These are phyloP conservation scores for Stagonosporopsis vannaccii DNA, from an alignment of 2,329 filamentous ascomycete species.

Conservation along the genomic window DNA sequence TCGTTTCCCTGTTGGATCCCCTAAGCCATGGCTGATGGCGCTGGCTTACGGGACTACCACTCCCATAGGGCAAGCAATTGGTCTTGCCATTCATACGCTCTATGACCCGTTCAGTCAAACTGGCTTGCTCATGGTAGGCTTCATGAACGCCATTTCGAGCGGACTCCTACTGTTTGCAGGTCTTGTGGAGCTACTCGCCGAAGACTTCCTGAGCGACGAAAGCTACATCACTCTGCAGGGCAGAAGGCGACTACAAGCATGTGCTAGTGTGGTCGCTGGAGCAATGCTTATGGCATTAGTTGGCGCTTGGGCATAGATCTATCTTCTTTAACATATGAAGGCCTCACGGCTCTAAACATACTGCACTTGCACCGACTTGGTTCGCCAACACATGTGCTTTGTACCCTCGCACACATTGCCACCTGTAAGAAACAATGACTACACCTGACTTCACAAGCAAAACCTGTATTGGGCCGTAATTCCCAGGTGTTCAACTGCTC, in stretches of 20 bases:
- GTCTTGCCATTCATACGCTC: slow-evolving; percentile 57
- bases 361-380: no score
- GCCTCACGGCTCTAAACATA: neutral
- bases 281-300: slow-evolving; percentile 71
- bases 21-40: slow-evolving; percentile 76
- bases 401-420: neutral
- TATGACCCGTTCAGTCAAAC: slow-evolving; percentile 59
- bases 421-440: no score
- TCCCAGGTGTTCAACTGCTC: no score
- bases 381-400: neutral
- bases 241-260: slow-evolving; percentile 66
- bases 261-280: slow-evolving; percentile 66
- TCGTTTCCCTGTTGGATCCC: slow-evolving; percentile 72
- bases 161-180: slow-evolving; percentile 59
- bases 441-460: no score
- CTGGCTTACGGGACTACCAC: slow-evolving; percentile 68
- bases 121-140: slow-evolving; percentile 58
- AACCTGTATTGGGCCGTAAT: no score
- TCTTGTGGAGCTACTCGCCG: slow-evolving; percentile 58
- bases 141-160: slow-evolving; percentile 59
- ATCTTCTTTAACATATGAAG: slow-evolving; percentile 1
- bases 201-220: slow-evolving; percentile 66
- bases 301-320: slow-evolving; percentile 66
- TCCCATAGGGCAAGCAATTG: slow-evolving; percentile 59
- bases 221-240: slow-evolving; percentile 68